Evolutionary conservation across 2,329 filamentous ascomycete species (phyloP).

Genomic region (Fusarium pilosicola): DNA sequence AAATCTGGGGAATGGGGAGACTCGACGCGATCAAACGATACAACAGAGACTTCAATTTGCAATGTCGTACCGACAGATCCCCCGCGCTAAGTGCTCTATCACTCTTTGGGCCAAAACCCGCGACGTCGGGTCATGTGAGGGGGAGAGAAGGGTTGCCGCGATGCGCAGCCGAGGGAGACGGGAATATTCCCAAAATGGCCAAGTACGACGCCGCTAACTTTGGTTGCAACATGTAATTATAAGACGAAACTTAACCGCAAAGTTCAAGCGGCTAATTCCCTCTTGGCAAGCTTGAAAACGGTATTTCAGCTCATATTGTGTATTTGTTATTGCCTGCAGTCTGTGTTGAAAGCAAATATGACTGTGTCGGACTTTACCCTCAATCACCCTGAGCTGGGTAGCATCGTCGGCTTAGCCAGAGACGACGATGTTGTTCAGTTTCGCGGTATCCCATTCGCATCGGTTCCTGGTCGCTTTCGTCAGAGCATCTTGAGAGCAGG

Average conservation of each 20-base stretch:
- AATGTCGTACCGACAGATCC: not conserved
- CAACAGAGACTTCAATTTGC: not conserved
- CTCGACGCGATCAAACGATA: not conserved
- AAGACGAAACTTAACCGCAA: not conserved
- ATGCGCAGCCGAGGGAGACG: not conserved
- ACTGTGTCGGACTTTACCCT: not conserved
- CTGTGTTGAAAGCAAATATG: not conserved
- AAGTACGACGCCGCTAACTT: not conserved
- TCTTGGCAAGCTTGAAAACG: not conserved
- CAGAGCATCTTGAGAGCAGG: not conserved
- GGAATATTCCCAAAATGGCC: not conserved
- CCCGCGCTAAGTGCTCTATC: not conserved
- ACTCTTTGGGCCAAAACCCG: not conserved
- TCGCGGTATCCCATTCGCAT: not conserved
- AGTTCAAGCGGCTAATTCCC: not conserved
- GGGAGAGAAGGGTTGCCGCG: not conserved
- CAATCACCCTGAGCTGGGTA: not conserved
- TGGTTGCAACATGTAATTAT: not conserved
- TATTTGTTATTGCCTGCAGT: not conserved
- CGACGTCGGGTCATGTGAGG: not conserved
- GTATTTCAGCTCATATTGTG: too few relatives aligned
- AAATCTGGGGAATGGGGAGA: not conserved
- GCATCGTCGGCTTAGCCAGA: not conserved
- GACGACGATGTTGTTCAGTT: not conserved
- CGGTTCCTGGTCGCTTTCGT: not conserved